Evolutionary conservation across 2,329 filamentous ascomycete genomes (phyloP), one percentile per base, ranked within the genome.

Genomic region (Penicillium sp.): DNA sequence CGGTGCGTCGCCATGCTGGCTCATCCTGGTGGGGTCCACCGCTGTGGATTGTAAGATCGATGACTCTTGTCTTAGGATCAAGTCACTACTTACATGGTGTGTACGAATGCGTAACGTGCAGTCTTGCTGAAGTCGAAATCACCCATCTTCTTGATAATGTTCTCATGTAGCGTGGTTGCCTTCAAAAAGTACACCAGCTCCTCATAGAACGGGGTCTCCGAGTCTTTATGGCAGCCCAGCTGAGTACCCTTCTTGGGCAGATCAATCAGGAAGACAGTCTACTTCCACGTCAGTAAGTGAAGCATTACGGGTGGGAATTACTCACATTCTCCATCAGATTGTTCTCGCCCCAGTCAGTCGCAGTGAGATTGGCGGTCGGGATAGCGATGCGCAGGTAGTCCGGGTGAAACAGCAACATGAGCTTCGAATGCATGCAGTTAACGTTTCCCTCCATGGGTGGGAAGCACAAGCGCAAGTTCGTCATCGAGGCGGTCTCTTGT

Each of bases 261-360:
- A 66, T 98, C 93, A 57, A 98, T 91, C n/a, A 97, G 66, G 66
- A 95, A 97, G 6, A 91, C 82, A 60, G 84, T 86, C 84, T 87
- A 49, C 25, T 49, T 23, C 3, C 18, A 23, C 50, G 57, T 61
- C 53, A 57, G 45, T 45, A 25, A 45, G 9, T 35, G 15, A 23
- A 35, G 9, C 9, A 8, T 27, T 9, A 9, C 15, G 44, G 2
- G 12, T 29, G n/a, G 18, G 3, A 13, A 13, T 10, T 27, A 67
- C 78, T 50, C 63, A 86, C 85, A 68, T 95, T 96, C 70, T 96
- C 91, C 83, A 95, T 87, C 2, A 84, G 72, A 1, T 71, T 67
- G 1, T 78, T 79, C 66, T 95, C 89, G 8, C 91, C 92, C 91
- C 93, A 97, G 65, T 98, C 92, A 61, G 88, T 89, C 6, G 82